Base-by-base conservation (phyloP, 768 basidiomycete genomes). In the Butyriboletus loyo region DNA sequence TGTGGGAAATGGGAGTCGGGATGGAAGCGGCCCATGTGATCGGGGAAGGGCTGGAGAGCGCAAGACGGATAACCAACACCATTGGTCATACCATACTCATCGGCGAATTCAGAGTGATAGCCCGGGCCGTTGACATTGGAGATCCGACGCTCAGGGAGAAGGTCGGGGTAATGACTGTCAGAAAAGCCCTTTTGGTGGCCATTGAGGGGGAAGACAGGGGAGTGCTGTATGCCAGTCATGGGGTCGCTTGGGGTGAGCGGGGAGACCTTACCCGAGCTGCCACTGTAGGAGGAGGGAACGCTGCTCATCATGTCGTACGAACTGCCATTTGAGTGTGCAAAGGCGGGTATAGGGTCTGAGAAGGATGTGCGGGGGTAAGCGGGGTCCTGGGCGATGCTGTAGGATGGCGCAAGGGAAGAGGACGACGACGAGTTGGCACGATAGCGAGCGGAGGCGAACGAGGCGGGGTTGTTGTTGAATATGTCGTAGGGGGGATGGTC, bases 371-470 rank as follows among this genome's bases (percentile, higher is more conserved):
- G 81, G 4, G 80, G 67, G 67, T 87, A 89, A 38, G 87, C 67
- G 51, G 73, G 49, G 57, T 90, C 84, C 27, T 77, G 72, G 57
- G 75, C 72, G 53, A 86, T 77, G 42, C 67, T 68, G 64, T 83
- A 86, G 55, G 66, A 69, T 40, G 79, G 79, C n/a, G 74, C 78
- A 10, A 86, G 74, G n/a, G 84, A 85, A 7, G 85, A 83, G 22
- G 84, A 83, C 0, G 86, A 86, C 46, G 86, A 84, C 30, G 84
- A 83, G 73, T 86, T 86, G 39, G 83, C 75, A 54, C 85, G 82
- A 72, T 88, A 88, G 61, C 86, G 82, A 53, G 80, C 75, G 40
- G 80, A 78, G 45, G 72, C 68, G 64, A 83, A 82, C 7, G 80
- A 71, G 56, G 59, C 45, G 36, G 71, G 66, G 42, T 77, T 73